Evolutionary conservation across 1,284 basidiomycete species (phyloP), one percentile per base, ranked within the genome.

Genomic region (Cryptococcus maquisensis): DNA sequence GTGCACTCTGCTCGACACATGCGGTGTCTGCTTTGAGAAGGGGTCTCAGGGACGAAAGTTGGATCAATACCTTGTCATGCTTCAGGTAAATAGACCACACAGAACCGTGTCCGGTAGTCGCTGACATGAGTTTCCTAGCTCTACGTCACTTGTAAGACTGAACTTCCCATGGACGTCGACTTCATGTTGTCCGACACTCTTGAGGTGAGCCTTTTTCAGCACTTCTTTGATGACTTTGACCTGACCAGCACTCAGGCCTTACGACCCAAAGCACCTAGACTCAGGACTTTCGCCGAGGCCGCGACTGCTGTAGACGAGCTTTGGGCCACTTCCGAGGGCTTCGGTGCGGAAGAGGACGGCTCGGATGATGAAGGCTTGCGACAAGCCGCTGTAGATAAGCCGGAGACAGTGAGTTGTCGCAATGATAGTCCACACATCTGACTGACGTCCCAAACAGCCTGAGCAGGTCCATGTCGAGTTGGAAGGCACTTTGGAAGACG

Each of bases 21-120:
- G 93, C 72, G 96, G 94, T n/a, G 88, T 91, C 80, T 98, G 94
- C 77, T 98, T 98, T 74, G 93, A 96, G 72, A 84, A 87, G 43
- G 94, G 94, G 3, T 85, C 87, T 6, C 86, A 92, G 67, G 88
- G 86, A 75, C 88, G 87, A 77, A 96, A 93, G 71, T 78, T 98
- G 12, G 94, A 98, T 73, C 88, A 87, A 63, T 96, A 95, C 73
- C 76, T 98, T 58, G 81, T 84, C 10, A 94, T 97, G 75, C 93
- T 98, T 74, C 92, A 97, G 81, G 90, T 93, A 65, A 66, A 75
- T 62, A 21, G 45, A 18, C 3, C 28, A 32, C 3, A 10, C 28
- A 32, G 28, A 10, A 32, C 28, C 6, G 28, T 32, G 28, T 20
- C 21, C 2, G 10, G 9, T 39, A 28, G 12, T 5, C 55, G 44